Evolutionary conservation across 2,329 filamentous ascomycete genomes (phyloP), one percentile per base, ranked within the genome.

Genomic region (Colletotrichum eleusines): DNA sequence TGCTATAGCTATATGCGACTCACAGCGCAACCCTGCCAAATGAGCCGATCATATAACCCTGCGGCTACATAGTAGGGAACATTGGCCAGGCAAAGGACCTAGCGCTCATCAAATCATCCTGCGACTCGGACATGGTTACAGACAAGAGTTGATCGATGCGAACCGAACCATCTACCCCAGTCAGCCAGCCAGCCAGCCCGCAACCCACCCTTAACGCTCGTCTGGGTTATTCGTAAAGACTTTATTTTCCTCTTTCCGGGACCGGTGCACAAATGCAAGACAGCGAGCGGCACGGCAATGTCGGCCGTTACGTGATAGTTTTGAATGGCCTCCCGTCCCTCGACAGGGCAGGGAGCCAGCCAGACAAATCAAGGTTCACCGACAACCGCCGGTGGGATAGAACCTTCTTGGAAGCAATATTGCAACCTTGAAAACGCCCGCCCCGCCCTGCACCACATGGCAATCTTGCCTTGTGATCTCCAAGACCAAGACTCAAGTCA

Each of bases 321-420:
- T 48, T n/a, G 20, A 60, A 60, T 23, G n/a, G 7, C 20, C 20
- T 6, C n/a, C n/a, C 44, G n/a, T 46, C 9, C 20, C n/a, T 42
- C 28, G 38, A 62, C 23, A 66, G 55, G 68, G 58, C 46, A 48
- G 61, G 68, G 67, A 57, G 20, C 40, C 2, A 20, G 42, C 1
- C 33, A 26, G 44, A n/a, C 18, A 20, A 42, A 5, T 44, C 55
- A 58, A 57, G 57, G 51, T 67, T 63, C 44, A 67, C 42, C 50
- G 42, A 38, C 42, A 53, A 42, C 42, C 42, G 57, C 63, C 40
- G 63, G 51, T 71, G 51, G 62, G 69, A 69, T 53, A 35, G 69
- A 72, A 72, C 59, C 26, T 69, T 72, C 59, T 72, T 69, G 53
- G 69, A 72, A 72, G 46, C 66, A 72, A 70, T 72, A 55, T 69